phyloP scores from a whole-genome alignment of 208 protist genomes.

The Leishmania amazonensis region DNA sequence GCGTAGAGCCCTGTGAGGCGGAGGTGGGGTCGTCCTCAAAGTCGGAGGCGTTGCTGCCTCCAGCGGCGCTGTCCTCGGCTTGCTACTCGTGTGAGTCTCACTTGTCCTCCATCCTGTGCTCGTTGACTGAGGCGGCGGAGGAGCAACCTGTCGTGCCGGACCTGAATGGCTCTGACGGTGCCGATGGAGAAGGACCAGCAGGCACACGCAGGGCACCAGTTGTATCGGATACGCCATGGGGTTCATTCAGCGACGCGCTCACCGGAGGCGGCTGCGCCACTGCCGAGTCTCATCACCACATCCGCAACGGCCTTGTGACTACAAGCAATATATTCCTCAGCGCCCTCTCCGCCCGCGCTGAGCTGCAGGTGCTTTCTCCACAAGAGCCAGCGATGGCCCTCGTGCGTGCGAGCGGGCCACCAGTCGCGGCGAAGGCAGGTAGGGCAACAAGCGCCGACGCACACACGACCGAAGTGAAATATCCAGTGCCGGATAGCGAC shows the following conservation, averaged over 20 bases:
- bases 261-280: not conserved
- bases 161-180: not conserved
- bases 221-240: not conserved
- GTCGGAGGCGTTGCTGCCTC: not conserved
- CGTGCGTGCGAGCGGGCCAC: not conserved
- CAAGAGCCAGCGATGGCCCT: not conserved
- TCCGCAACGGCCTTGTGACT: slow-evolving; percentile 9
- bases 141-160: not conserved
- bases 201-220: not conserved
- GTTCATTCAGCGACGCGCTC: not conserved
- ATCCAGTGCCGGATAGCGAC: not conserved
- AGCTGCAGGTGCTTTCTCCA: slow-evolving; percentile 13
- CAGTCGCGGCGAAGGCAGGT: not conserved
- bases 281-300: not conserved
- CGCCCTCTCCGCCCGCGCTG: slow-evolving; percentile 23
- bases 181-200: not conserved
- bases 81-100: slow-evolving; percentile 17
- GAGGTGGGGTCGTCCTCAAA: not conserved
- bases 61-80: not conserved
- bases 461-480: not conserved
- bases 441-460: not conserved
- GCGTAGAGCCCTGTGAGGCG: not conserved
- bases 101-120: slow-evolving; percentile 20
- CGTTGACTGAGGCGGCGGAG: slow-evolving; percentile 7
- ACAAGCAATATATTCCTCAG: slow-evolving; percentile 21